A percentile compares a stretch with the other conserved stretches of the same genome.
phyloP scores from a whole-genome alignment of 176 grass and related monocot species.

The Calamus simplicifolius region DNA sequence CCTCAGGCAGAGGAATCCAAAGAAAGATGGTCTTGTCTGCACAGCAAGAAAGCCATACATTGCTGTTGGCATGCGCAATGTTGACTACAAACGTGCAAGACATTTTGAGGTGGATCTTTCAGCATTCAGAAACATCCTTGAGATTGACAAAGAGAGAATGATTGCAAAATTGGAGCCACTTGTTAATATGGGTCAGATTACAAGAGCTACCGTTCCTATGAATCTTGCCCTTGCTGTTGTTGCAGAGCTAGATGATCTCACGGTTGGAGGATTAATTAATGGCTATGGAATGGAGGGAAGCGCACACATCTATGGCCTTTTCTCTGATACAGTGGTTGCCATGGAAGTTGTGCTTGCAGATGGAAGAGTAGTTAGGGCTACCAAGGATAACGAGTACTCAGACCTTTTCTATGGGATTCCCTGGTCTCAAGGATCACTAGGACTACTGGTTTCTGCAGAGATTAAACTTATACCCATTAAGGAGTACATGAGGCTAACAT shows the following conservation, averaged over 20 bases:
- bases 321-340: constrained; percentile 77
- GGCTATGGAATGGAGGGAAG: constrained; percentile 95
- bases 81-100: constrained; percentile 82
- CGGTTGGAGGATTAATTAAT: constrained; percentile 85
- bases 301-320: constrained; percentile 85
- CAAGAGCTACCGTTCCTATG: constrained; percentile 67
- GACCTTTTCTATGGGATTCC: constrained; percentile 92
- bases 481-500: constrained; percentile 89
- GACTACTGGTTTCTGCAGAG: constrained; percentile 79
- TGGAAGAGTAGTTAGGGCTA: constrained; percentile 65
- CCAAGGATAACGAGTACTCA: constrained; percentile 84
- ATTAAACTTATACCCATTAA: constrained; percentile 86
- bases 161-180: constrained; percentile 74
- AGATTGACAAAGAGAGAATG: constrained; percentile 80
- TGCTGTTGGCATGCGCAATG: constrained; percentile 85
- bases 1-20: constrained; percentile 79
- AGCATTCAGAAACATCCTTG: constrained; percentile 72
- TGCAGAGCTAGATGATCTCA: constrained; percentile 90
- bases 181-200: constrained; percentile 93
- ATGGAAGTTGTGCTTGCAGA: constrained; percentile 81
- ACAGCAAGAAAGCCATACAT: constrained; percentile 89
- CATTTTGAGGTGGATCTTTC: constrained; percentile 92
- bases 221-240: constrained; percentile 71
- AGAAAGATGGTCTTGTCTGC: constrained; percentile 92
- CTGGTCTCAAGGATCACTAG: constrained; percentile 89